phyloP scores from a whole-genome alignment of 768 basidiomycete genomes.

The Tulasnella sp. region DNA sequence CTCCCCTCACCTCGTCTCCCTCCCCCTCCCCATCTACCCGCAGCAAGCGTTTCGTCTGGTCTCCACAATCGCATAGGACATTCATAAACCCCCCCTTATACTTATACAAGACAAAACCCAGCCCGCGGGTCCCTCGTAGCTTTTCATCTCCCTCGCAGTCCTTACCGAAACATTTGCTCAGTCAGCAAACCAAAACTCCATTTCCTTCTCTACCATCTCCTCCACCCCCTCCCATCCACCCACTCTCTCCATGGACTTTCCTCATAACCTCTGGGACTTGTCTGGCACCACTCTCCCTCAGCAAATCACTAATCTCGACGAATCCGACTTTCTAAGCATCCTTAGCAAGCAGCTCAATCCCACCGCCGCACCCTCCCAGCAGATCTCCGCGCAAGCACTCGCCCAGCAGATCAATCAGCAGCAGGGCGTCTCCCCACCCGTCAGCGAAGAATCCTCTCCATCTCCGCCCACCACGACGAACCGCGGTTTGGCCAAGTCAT shows the following conservation, averaged over 20 bases:
- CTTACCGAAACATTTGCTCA: constrained; percentile 1
- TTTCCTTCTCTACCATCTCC: not conserved
- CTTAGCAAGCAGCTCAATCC: constrained; percentile 33
- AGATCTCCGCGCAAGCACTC: not conserved
- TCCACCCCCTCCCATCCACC: not conserved
- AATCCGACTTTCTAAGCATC: constrained; percentile 33
- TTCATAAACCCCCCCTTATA: not conserved
- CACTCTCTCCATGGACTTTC: constrained; percentile 21
- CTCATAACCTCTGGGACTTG: constrained; percentile 36
- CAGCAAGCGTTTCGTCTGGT: not conserved
- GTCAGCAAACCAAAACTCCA: not conserved
- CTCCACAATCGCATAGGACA: not conserved
- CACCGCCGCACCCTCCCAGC: not conserved
- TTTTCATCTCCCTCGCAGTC: not conserved
- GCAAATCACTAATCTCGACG: constrained; percentile 28
- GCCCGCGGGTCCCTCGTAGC: not conserved
- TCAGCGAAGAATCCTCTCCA: constrained; percentile 31
- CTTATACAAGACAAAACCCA: not conserved
- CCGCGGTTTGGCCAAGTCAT: constrained; percentile 58
- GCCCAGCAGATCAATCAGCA: constrained; percentile 16
- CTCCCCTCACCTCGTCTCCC: not conserved
- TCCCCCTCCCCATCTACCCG: not conserved
- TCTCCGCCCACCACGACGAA: constrained; percentile 55
- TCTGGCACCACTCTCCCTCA: constrained; percentile 28
- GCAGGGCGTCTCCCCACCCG: constrained; percentile 28